A percentile compares a stretch with the other conserved stretches of the same genome.
phyloP scores from a whole-genome alignment of 2,329 filamentous ascomycete species.

The Penicillium sp. region DNA sequence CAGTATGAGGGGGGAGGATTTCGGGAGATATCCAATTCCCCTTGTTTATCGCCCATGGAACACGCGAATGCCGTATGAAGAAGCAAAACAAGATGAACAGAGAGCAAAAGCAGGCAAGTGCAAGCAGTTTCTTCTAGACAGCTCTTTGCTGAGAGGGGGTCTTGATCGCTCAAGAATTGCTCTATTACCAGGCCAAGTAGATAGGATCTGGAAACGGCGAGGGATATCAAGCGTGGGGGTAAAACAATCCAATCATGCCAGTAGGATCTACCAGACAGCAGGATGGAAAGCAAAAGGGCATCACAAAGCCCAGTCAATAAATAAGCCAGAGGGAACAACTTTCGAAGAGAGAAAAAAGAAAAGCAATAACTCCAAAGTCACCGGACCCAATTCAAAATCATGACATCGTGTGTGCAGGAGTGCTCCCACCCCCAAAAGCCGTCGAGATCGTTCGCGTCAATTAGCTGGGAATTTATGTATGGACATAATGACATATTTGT shows the following conservation, averaged over 20 bases:
- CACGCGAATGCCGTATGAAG: slow-evolving; percentile 3
- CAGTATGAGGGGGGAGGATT: neutral
- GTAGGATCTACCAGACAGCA: neutral
- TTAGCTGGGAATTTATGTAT: slow-evolving; percentile 28
- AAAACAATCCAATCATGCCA: slow-evolving; percentile 6
- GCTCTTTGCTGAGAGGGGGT: slow-evolving; percentile 10
- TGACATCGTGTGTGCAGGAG: slow-evolving; percentile 25
- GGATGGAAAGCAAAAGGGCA: neutral
- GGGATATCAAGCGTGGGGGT: slow-evolving; percentile 23
- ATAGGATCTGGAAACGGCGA: slow-evolving; percentile 13
- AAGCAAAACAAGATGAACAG: slow-evolving; percentile 8
- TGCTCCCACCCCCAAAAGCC: slow-evolving; percentile 20
- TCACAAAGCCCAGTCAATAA: neutral
- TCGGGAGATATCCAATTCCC: slow-evolving; percentile 6
- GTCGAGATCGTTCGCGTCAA: slow-evolving; percentile 31
- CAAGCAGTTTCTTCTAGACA: slow-evolving; percentile 17
- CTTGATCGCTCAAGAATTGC: slow-evolving; percentile 15
- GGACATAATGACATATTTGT: slow-evolving; percentile 15
- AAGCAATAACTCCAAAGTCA: slow-evolving; percentile 22
- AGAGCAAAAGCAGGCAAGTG: neutral
- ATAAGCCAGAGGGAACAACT: slow-evolving; percentile 2
- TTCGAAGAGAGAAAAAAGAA: slow-evolving; percentile 15
- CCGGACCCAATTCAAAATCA: slow-evolving; percentile 20
- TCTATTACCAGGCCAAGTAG: slow-evolving; percentile 19
- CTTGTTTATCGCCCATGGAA: neutral